Percentiles rank a stretch among this genome's conserved stretches.
Conservation (phyloP, 1,139 yeast species). For the Pichia sp. region DNA sequence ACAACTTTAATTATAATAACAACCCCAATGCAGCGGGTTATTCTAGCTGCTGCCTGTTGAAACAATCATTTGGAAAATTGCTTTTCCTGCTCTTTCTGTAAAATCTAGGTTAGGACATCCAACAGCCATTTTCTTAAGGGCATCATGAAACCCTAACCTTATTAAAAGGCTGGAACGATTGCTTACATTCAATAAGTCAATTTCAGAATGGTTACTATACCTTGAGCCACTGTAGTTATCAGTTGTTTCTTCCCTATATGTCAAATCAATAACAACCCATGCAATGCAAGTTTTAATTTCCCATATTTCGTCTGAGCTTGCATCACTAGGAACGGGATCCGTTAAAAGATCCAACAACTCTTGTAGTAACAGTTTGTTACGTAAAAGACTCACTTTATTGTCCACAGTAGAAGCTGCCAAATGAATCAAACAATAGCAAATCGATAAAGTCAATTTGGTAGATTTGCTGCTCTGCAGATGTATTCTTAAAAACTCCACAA, state of each 20-base stretch:
- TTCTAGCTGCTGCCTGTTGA: conserved; percentile 1
- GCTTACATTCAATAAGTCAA: conserved; percentile 19
- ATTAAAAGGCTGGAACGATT: conserved; percentile 31
- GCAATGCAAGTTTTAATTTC: conserved; percentile 50
- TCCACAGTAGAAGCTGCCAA: conserved; percentile 51
- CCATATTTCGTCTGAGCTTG: conserved; percentile 34
- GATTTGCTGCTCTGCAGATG: conserved; percentile 33
- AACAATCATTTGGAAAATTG: conserved; percentile 35
- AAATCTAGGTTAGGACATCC: conserved; percentile 40
- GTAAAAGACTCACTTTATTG: conserved; percentile 43
- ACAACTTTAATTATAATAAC: background rate
- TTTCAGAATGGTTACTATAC: conserved; percentile 8
- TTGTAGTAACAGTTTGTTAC: conserved; percentile 39
- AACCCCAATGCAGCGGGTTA: background rate
- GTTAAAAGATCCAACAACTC: conserved; percentile 34
- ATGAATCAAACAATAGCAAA: conserved; percentile 53
- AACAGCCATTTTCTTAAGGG: conserved; percentile 31
- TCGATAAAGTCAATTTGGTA: conserved; percentile 40
- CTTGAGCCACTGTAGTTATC: conserved; percentile 19
- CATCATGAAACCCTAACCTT: conserved; percentile 39
- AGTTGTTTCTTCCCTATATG: conserved; percentile 29
- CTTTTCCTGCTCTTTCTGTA: conserved; percentile 46
- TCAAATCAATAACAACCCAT: conserved; percentile 56
- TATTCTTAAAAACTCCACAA: conserved; percentile 36
- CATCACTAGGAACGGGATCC: conserved; percentile 32